Conservation (phyloP, 2,329 filamentous ascomycete species). For the Bipolaris sorokiniana region DNA sequence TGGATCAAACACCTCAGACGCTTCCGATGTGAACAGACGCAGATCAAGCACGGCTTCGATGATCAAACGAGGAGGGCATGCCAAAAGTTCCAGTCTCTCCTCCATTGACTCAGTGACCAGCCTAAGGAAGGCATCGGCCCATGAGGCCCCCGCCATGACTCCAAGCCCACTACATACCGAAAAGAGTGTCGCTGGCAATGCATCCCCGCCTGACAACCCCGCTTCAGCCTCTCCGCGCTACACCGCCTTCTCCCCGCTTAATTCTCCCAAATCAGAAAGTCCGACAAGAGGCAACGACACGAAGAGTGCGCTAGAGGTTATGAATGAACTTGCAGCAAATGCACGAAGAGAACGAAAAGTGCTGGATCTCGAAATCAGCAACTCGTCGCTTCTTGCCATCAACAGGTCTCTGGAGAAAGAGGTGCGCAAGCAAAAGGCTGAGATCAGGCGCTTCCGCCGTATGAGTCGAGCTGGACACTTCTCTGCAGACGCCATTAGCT, state of each 20-base stretch:
- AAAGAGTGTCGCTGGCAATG: conserved; percentile 36
- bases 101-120: conserved; percentile 54
- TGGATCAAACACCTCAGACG: conserved; percentile 32
- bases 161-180: conserved; percentile 46
- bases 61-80: conserved; percentile 38
- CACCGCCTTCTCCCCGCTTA: conserved; percentile 32
- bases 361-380: conserved; percentile 93
- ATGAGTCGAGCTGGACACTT: conserved; percentile 81
- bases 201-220: conserved; percentile 33
- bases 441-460: conserved; percentile 84
- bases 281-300: conserved; percentile 62
- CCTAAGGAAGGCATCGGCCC: conserved; percentile 35
- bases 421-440: conserved; percentile 86
- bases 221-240: conserved; percentile 31
- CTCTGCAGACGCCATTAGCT: conserved; percentile 62
- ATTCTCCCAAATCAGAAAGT: conserved; percentile 54
- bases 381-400: conserved; percentile 92
- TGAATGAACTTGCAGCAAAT: conserved; percentile 82
- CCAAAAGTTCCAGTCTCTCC: conserved; percentile 52
- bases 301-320: conserved; percentile 60
- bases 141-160: conserved; percentile 28
- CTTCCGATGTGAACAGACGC: conserved; percentile 33
- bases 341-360: conserved; percentile 93
- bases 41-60: conserved; percentile 43
- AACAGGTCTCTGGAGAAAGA: conserved; percentile 92